phyloP scores from a whole-genome alignment of 2,329 filamentous ascomycete species.

The Simplicillium sp. region DNA sequence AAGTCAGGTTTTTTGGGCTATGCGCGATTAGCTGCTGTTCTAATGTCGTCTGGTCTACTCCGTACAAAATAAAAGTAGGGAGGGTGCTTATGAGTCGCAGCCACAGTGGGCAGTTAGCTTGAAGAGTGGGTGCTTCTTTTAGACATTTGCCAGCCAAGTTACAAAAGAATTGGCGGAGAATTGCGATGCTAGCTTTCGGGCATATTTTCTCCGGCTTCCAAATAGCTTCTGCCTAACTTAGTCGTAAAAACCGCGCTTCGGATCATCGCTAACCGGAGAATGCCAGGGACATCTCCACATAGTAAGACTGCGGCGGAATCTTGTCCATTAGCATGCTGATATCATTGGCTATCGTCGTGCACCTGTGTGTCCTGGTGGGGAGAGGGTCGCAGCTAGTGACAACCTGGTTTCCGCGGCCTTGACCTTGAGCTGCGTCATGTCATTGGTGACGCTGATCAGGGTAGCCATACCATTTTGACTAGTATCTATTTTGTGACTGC shows the following conservation, averaged over 20 bases:
- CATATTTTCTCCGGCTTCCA: neutral
- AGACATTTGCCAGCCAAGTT: neutral
- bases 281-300: neutral
- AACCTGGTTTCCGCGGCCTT: neutral
- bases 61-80: too few relatives aligned
- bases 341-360: neutral
- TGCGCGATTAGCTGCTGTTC: neutral
- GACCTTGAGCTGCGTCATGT: neutral
- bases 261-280: neutral
- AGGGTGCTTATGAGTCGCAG: too few relatives aligned
- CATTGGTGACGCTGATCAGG: neutral
- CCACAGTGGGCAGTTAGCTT: too few relatives aligned
- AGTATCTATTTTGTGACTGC: neutral
- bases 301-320: neutral
- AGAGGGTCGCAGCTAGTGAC: neutral
- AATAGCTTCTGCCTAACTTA: neutral
- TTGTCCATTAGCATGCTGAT: neutral
- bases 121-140: neutral
- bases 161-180: neutral
- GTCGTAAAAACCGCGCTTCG: neutral
- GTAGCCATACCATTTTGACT: neutral
- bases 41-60: too few relatives aligned
- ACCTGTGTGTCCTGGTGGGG: neutral
- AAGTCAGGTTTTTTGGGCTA: neutral
- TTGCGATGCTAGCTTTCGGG: neutral